phyloP scores from a whole-genome alignment of 371 early-diverging fungal species.

The Saksenaea vasiformis region DNA sequence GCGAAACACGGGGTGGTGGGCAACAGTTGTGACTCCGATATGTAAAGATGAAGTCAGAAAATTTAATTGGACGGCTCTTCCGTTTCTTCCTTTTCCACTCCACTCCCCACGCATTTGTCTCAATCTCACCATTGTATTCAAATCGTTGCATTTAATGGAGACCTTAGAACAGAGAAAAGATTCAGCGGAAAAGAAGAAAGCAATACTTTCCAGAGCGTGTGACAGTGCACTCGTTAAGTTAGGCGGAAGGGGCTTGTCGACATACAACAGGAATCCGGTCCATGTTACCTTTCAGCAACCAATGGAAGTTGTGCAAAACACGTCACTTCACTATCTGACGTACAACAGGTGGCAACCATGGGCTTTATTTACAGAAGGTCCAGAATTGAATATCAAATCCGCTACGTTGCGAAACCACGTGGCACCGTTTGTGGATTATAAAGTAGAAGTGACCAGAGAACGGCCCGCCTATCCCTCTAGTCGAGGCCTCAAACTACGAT shows the following conservation, averaged over 20 bases:
- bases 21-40: neutral
- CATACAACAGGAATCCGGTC: slow-evolving; percentile 12
- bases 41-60: neutral
- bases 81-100: slow-evolving; percentile 3
- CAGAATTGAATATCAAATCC: slow-evolving; percentile 7
- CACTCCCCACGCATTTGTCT: slow-evolving; percentile 4
- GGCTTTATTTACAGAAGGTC: slow-evolving; percentile 4
- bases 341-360: slow-evolving; percentile 9
- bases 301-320: slow-evolving; percentile 9
- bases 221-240: neutral
- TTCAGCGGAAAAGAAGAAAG: neutral
- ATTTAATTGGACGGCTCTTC: slow-evolving; percentile 1
- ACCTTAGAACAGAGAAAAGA: neutral
- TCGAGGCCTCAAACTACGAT: slow-evolving; percentile 16
- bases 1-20: too few relatives aligned
- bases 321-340: neutral
- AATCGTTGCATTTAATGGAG: slow-evolving; percentile 1
- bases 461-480: slow-evolving; percentile 13
- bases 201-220: neutral
- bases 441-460: neutral
- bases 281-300: slow-evolving; percentile 21
- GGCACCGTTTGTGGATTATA: slow-evolving; percentile 13
- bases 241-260: neutral
- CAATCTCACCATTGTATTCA: slow-evolving; percentile 3
- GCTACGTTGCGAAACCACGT: slow-evolving; percentile 15